Evolutionary conservation across 768 basidiomycete genomes (phyloP).

Genomic region (Phanerodontia chrysosporium): DNA sequence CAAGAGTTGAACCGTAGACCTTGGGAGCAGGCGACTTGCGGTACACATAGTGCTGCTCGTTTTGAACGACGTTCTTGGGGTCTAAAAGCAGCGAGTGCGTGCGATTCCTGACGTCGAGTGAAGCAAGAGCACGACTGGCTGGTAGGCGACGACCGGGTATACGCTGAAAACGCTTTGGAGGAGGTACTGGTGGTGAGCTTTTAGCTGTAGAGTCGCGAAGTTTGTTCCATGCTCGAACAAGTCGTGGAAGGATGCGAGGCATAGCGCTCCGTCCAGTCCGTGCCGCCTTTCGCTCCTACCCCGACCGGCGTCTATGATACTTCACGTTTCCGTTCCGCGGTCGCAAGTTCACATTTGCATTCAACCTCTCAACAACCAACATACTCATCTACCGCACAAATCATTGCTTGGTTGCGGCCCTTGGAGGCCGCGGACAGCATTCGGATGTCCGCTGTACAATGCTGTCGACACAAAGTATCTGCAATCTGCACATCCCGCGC

Average conservation of each 20-base stretch:
- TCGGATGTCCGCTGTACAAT: too few relatives aligned
- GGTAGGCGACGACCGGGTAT: background rate
- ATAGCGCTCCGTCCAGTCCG: conserved; percentile 29
- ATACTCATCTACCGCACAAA: too few relatives aligned
- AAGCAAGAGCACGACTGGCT: conserved; percentile 23
- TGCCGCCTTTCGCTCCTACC: background rate
- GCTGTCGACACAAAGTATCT: background rate
- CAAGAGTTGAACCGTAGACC: conserved; percentile 28
- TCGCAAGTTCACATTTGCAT: too few relatives aligned
- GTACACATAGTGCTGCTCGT: conserved; percentile 41
- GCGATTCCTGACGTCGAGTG: conserved; percentile 40
- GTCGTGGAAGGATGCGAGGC: conserved; percentile 71
- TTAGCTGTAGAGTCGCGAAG: background rate
- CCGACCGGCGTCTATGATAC: background rate
- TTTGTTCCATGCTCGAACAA: conserved; percentile 40
- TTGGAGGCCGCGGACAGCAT: too few relatives aligned
- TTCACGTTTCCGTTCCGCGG: too few relatives aligned
- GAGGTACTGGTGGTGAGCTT: conserved; percentile 23
- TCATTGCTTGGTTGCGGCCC: too few relatives aligned
- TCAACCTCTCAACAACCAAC: too few relatives aligned
- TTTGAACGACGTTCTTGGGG: conserved; percentile 49
- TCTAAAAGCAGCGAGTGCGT: conserved; percentile 61
- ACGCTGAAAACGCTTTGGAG: conserved; percentile 29
- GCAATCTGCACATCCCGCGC: background rate
- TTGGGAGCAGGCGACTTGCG: conserved; percentile 59